Evolutionary conservation across 345 rosid genomes (phyloP).

Genomic region (Luvunga scandens): DNA sequence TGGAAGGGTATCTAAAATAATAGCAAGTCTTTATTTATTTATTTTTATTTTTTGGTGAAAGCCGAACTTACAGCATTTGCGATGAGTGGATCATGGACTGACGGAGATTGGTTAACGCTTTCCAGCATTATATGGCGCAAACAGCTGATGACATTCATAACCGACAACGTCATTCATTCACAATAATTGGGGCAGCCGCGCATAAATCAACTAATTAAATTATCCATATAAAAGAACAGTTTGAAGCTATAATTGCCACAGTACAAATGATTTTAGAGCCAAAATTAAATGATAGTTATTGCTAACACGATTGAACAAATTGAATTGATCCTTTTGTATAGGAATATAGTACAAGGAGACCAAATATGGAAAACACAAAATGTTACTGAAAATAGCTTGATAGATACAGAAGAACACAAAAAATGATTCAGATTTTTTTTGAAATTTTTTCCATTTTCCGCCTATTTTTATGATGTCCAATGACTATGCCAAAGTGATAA

Average conservation of each 20-base stretch:
- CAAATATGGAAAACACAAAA: background rate
- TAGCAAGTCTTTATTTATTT: background rate
- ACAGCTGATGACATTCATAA: background rate
- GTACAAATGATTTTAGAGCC: background rate
- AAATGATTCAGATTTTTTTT: constrained; percentile 2
- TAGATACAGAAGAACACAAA: background rate
- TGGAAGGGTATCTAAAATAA: too few species aligned
- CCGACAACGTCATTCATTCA: background rate
- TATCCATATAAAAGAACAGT: background rate
- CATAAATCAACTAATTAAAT: background rate
- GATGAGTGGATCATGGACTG: background rate
- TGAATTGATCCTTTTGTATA: background rate
- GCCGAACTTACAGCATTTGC: too few species aligned
- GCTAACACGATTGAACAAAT: background rate
- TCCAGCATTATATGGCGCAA: too few species aligned
- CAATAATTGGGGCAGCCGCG: background rate
- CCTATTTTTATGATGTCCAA: background rate
- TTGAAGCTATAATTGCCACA: background rate
- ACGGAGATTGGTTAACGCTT: background rate
- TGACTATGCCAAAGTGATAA: background rate
- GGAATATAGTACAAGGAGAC: background rate
- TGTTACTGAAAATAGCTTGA: background rate
- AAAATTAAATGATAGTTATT: background rate
- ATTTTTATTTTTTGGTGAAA: too few species aligned
- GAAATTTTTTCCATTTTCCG: background rate